Evolutionary conservation across 1,284 basidiomycete species (phyloP).

Genomic region (Mycena citricolor): DNA sequence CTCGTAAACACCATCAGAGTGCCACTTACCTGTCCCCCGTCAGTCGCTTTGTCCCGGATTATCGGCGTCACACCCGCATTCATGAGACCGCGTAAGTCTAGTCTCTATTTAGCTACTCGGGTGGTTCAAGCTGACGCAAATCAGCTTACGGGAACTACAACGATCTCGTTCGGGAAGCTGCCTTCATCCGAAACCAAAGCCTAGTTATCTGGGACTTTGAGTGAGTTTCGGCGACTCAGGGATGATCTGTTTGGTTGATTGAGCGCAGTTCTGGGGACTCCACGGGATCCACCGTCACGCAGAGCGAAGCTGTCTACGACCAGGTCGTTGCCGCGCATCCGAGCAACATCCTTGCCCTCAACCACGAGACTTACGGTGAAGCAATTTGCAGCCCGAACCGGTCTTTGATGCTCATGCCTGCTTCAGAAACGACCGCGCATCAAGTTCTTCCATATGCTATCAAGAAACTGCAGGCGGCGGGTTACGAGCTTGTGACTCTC

Average conservation of each 20-base stretch:
- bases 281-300: slow-evolving; percentile 28
- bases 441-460: slow-evolving; percentile 37
- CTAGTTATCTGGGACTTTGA: slow-evolving; percentile 47
- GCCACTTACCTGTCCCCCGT: background rate
- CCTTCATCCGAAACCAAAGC: slow-evolving; percentile 36
- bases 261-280: slow-evolving; percentile 35
- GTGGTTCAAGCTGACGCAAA: background rate
- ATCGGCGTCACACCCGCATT: slow-evolving; percentile 47
- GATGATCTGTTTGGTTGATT: background rate
- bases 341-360: slow-evolving; percentile 35
- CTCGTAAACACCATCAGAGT: background rate
- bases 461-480: slow-evolving; percentile 30
- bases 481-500: slow-evolving; percentile 27
- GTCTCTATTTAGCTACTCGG: background rate
- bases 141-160: slow-evolving; percentile 52
- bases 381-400: too few species aligned
- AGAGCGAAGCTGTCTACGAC: slow-evolving; percentile 34
- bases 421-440: too few species aligned
- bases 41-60: slow-evolving; percentile 49
- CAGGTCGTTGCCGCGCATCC: slow-evolving; percentile 30
- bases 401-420: too few species aligned
- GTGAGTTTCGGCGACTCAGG: slow-evolving; percentile 26
- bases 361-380: slow-evolving; percentile 35
- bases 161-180: slow-evolving; percentile 38
- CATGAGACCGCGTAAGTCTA: slow-evolving; percentile 44